Evolutionary conservation across 2,329 filamentous ascomycete species (phyloP).

Genomic region (Fusarium sp.): DNA sequence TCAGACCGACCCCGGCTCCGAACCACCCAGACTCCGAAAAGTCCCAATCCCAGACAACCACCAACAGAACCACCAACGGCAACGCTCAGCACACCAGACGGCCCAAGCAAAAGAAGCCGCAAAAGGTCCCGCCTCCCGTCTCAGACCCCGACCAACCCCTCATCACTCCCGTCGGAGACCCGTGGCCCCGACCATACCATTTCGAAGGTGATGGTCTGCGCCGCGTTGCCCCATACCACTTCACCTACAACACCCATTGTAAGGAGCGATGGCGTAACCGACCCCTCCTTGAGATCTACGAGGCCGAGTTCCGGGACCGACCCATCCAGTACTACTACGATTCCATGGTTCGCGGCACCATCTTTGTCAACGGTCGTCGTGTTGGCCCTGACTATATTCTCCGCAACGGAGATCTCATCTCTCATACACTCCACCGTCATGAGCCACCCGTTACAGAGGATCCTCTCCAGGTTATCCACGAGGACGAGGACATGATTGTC

Average conservation of each 20-base stretch:
- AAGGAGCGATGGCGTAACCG: constrained; percentile 93
- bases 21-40: constrained; percentile 26
- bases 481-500: constrained; percentile 93
- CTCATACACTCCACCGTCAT: constrained; percentile 93
- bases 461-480: constrained; percentile 85
- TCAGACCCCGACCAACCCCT: constrained; percentile 40
- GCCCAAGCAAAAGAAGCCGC: constrained; percentile 26
- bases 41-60: not conserved
- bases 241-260: constrained; percentile 93
- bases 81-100: constrained; percentile 18
- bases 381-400: constrained; percentile 77
- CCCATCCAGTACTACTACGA: constrained; percentile 87
- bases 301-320: constrained; percentile 91
- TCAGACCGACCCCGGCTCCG: constrained; percentile 4
- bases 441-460: constrained; percentile 91
- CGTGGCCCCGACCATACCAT: constrained; percentile 77
- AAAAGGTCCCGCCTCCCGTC: constrained; percentile 30
- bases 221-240: constrained; percentile 88
- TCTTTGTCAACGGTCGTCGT: constrained; percentile 81
- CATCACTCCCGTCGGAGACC: constrained; percentile 50
- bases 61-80: constrained; percentile 8
- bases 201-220: constrained; percentile 82
- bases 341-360: constrained; percentile 83
- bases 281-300: constrained; percentile 86
- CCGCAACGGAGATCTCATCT: constrained; percentile 90